Base-by-base conservation (phyloP, 2,329 filamentous ascomycete genomes). In the Penicillium hesseltinei region DNA sequence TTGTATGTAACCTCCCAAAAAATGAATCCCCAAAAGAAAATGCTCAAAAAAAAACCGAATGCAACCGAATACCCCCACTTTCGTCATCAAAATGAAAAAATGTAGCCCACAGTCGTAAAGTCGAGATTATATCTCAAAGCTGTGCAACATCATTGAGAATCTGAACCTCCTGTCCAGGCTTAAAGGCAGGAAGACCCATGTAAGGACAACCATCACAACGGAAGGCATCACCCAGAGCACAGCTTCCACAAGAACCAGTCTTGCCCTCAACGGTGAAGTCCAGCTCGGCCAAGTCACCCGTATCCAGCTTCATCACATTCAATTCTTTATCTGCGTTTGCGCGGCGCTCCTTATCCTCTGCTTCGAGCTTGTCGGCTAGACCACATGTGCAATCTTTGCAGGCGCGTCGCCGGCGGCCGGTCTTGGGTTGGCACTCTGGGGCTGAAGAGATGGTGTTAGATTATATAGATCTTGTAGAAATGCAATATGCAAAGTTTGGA, bases 371-470 rank as follows among this genome's bases (percentile, higher is more conserved):
- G 73, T 94, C 86, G 25, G 92, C 91, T 27, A 99, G 85, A 50
- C 94, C 94, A 72, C 94, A 99, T 9, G 90, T 93, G 80, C 94
- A 99, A 80, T 99, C 94, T 78, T 99, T 97, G 82, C 94, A 99
- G 57, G 94, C 92, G 61, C 92, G 88, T 54, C 93, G 88, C 66
- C 93, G 96, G 57, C 90, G 65, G 25, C 68, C 91, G 44, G 88
- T 83, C 77, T 94, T 91, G 47, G 93, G 92, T 58, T 88, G 86
- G 75, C 94, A 99, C 72, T 95, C 91, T 27, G 88, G 84, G 51
- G 94, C 92, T 90, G 55, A 21, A 40, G 40, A 33, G 43, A 33
- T 23, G 9, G 29, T 29, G 50, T 62, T 59, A 67, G 59, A 43
- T 19, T 40, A 50, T 44, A 42, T 52, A n/a, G 5, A 4, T 29